Evolutionary conservation across 2,329 filamentous ascomycete species (phyloP).

Genomic region (Diaporthe amygdali): DNA sequence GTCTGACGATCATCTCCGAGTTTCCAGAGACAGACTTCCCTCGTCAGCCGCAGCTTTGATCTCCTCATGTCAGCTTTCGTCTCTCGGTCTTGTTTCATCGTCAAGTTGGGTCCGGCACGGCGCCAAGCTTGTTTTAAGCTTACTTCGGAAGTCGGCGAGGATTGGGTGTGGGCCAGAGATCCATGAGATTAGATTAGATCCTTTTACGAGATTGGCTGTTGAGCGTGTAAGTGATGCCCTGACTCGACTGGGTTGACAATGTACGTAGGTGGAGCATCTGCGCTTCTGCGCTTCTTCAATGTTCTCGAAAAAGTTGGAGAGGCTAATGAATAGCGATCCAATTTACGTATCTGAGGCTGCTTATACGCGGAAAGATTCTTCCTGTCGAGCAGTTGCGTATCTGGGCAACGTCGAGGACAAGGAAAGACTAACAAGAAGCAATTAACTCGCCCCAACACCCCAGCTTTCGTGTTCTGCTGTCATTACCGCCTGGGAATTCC

Average conservation of each 20-base stretch:
- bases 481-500: background rate
- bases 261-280: background rate
- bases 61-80: background rate
- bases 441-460: background rate
- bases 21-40: background rate
- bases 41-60: background rate
- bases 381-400: background rate
- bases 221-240: slow-evolving; percentile 5
- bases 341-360: background rate
- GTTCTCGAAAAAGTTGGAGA: background rate
- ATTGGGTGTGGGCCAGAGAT: background rate
- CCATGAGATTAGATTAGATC: slow-evolving; percentile 27
- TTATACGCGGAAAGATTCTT: background rate
- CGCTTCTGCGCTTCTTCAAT: background rate
- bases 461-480: background rate
- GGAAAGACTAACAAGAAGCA: background rate
- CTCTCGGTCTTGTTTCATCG: background rate
- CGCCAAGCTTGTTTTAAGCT: background rate
- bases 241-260: background rate
- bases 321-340: background rate
- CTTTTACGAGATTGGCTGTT: too few species aligned
- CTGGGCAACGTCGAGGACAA: background rate
- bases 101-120: background rate
- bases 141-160: slow-evolving; percentile 1
- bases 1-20: background rate